phyloP scores from a whole-genome alignment of 2,329 filamentous ascomycete genomes.

The Cladophialophora bantiana region DNA sequence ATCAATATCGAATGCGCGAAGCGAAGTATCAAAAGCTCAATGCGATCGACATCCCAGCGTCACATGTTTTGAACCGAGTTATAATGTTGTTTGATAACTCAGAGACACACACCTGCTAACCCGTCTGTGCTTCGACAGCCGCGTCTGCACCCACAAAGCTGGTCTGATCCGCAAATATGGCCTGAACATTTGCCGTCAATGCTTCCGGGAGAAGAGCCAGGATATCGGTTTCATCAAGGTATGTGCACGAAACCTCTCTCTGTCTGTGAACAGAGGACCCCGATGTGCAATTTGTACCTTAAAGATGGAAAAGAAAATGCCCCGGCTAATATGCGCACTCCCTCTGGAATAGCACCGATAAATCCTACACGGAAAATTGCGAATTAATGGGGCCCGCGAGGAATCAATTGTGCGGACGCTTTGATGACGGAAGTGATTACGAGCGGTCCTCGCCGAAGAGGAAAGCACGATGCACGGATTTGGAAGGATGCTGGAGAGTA shows the following conservation, averaged over 20 bases:
- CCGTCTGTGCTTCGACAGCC: constrained; percentile 57
- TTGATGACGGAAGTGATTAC: not conserved
- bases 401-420: not conserved
- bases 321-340: not conserved
- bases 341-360: not conserved
- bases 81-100: not conserved
- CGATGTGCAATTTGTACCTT: no score
- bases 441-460: no score
- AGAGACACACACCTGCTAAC: constrained; percentile 30
- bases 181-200: constrained; percentile 76
- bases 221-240: constrained; percentile 76
- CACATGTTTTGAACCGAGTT: not conserved
- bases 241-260: constrained; percentile 31
- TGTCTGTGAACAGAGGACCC: not conserved
- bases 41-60: not conserved
- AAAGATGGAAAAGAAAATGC: no score
- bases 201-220: constrained; percentile 72
- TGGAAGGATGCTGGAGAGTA: no score
- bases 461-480: no score
- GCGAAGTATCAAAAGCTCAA: not conserved
- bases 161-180: constrained; percentile 99
- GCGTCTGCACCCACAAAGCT: constrained; percentile 90
- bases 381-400: not conserved
- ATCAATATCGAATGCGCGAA: not conserved
- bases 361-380: not conserved